Base-by-base conservation (phyloP, 495 filamentous ascomycete genomes). In the Hyaloscypha variabilis region DNA sequence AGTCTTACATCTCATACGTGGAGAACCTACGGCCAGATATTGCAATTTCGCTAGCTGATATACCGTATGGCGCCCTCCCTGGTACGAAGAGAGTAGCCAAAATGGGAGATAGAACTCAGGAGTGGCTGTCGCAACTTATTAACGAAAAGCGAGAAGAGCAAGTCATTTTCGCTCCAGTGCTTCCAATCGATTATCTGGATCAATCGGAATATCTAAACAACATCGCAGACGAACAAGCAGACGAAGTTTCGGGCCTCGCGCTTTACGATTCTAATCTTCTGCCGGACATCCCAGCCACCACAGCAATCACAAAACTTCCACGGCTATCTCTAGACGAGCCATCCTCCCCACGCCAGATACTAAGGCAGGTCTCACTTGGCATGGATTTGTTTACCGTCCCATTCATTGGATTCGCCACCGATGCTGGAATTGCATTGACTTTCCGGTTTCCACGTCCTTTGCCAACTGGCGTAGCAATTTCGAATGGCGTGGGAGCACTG, bases 21-120 rank as follows among this genome's bases (percentile, higher is more conserved):
- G 75, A 80, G 56, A 83, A 78, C 46, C 77, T 97, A 21, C 79
- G 78, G 11, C 93, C 96, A 0, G 95, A 98, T 77, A 90, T 97
- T 58, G 85, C 87, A 39, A 82, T 99, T 26, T 88, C 87, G 1
- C 76, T 97, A 58, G 88, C 88, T 19, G 95, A 99, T 76, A 77
- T 97, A 28, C 84, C 89, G 0, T 79, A 86, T 58, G 80, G 84
- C 50, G 59, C 65, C 36, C 64, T 68, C 10, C 86, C 91, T 0
- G 88, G 89, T 13, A 76, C 80, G 28, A 95, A 93, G 68, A 79
- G 93, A 36, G 83, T 85, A 23, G 83, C 84, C 10, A 93, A 91
- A 74, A 97, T 97, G 90, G 88, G 86, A 3, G 92, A 96, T 68
- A 79, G 95, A 57, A 96, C 92, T 0, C 88, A 91, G 69, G 78